Base-by-base conservation (phyloP, 2,329 filamentous ascomycete genomes). In the Ascochyta viciae-villosae region DNA sequence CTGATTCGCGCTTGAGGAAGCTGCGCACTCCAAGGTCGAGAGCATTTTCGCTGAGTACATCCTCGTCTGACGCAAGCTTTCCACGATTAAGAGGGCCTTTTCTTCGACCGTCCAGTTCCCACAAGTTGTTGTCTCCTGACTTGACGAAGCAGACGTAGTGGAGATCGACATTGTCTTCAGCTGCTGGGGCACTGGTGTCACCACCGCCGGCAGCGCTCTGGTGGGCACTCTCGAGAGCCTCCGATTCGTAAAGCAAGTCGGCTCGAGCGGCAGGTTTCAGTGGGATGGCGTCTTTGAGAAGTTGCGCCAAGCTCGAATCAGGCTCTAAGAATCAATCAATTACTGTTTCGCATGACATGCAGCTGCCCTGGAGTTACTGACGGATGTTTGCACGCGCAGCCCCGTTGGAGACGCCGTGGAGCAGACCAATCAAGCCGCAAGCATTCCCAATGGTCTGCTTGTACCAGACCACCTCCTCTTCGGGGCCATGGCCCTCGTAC, bases 61-160 rank as follows among this genome's bases (percentile, higher is more conserved):
- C 81, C 31, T 82, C 80, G 5, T 77, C 79, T 4, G 68, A 66
- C 22, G 57, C 64, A 22, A 82, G 65, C 41, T 57, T 55, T 9
- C 81, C 81, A 13, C 90, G 81, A 62, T 91, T 85, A 41, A 94
- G 76, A 0, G 91, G 91, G 0, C 91, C 91, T 65, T 88, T 89
- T 44, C 89, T 81, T 22, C 83, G 76, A 1, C 92, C 92, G 76
- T 96, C 91, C 67, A 96, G 76, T 78, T 96, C 92, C 87, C 90
- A 96, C 38, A 96, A 80, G 44, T 78, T 74, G 51, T 88, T 88
- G 73, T 90, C 87, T 47, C 77, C 78, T 2, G 83, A 85, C 80
- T 93, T 95, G 48, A 95, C 90, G 76, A 98, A 99, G 71, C 91
- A 95, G 42, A 98, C 94, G 74, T 96, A 98, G 80, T 99, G 95